Evolutionary conservation across 2,329 filamentous ascomycete species (phyloP).

Genomic region (Orbilia quercus): DNA sequence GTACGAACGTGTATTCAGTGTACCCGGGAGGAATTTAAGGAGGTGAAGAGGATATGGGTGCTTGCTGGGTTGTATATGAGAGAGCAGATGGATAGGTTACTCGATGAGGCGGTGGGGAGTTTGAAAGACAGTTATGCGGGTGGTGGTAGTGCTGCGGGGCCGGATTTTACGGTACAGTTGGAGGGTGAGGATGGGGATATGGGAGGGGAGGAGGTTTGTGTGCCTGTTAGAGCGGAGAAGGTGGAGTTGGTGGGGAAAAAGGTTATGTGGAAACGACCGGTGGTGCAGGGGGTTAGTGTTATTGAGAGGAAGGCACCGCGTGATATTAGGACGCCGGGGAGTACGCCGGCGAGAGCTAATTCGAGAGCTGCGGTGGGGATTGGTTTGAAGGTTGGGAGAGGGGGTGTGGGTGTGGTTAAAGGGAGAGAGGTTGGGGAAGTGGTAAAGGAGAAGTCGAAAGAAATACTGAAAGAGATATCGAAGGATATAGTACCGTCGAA

Average conservation of each 20-base stretch:
- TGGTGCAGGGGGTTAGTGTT: neutral
- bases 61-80: slow-evolving; percentile 14
- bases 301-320: neutral
- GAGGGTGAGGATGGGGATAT: slow-evolving; percentile 31
- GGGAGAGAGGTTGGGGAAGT: too few relatives aligned
- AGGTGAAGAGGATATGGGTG: slow-evolving; percentile 28
- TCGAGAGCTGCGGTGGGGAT: neutral
- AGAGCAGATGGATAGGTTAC: slow-evolving; percentile 46
- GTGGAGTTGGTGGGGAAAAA: slow-evolving; percentile 3
- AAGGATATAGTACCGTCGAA: neutral
- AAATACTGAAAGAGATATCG: neutral
- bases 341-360: neutral
- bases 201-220: slow-evolving; percentile 5
- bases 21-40: slow-evolving; percentile 33
- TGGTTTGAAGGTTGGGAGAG: too few relatives aligned
- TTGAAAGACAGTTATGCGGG: neutral
- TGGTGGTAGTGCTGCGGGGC: neutral
- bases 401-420: too few relatives aligned
- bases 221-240: slow-evolving; percentile 17
- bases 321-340: too few relatives aligned
- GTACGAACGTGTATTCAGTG: too few relatives aligned
- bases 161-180: slow-evolving; percentile 46
- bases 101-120: slow-evolving; percentile 30
- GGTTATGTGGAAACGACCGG: neutral
- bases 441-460: too few relatives aligned